Conservation (phyloP, 805 yeast species). For the Candida saitoana region DNA sequence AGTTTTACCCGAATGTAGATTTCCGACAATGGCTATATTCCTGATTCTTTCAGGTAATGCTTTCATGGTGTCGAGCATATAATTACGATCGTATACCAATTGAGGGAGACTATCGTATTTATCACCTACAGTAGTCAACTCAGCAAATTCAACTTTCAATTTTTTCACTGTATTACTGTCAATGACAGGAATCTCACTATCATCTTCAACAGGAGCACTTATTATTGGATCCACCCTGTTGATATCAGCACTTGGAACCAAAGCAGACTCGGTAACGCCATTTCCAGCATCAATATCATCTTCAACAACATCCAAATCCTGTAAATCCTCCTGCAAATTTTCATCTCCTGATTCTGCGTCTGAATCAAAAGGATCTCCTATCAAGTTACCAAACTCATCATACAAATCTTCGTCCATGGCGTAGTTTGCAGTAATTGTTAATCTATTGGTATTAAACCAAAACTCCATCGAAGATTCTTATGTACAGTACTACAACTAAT, state of each 20-base stretch:
- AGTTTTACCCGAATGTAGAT: constrained; percentile 83
- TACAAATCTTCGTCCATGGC: constrained; percentile 52
- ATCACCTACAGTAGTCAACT: constrained; percentile 4
- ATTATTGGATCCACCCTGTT: background rate
- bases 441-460: background rate
- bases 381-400: constrained; percentile 77
- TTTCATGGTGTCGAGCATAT: constrained; percentile 46
- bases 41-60: constrained; percentile 60
- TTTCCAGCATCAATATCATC: constrained; percentile 14
- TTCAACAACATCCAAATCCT: constrained; percentile 12
- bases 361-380: constrained; percentile 49
- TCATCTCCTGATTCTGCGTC: constrained; percentile 35
- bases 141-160: constrained; percentile 39
- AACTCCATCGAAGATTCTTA: background rate
- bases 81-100: constrained; percentile 58
- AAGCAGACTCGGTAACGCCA: constrained; percentile 1
- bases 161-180: constrained; percentile 43
- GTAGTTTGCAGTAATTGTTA: no score
- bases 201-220: constrained; percentile 28
- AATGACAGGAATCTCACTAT: constrained; percentile 57
- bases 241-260: constrained; percentile 1
- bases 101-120: constrained; percentile 45
- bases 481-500: background rate
- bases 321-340: constrained; percentile 2
- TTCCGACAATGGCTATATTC: constrained; percentile 77